These are phyloP conservation scores for Eutrema heterophyllum DNA, from an alignment of 345 rosid species.

Conservation along the genomic window DNA sequence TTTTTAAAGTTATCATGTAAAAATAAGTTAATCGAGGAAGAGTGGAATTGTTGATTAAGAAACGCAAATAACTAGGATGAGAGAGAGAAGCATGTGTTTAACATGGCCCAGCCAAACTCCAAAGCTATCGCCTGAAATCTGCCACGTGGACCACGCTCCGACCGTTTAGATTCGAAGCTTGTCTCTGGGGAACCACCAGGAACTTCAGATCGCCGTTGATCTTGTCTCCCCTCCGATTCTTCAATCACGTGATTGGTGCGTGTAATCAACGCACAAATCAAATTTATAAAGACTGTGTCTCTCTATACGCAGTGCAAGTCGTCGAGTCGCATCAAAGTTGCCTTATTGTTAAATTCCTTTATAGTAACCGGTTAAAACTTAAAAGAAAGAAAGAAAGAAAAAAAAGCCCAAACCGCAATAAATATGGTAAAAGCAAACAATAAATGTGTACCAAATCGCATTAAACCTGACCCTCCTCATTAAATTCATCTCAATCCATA, in stretches of 20 bases:
- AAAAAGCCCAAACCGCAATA: not conserved
- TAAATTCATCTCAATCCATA: conserved; percentile 13
- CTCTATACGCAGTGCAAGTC: not conserved
- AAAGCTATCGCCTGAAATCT: not conserved
- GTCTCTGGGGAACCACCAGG: not conserved
- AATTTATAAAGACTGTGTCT: not conserved
- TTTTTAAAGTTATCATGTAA: too few species aligned
- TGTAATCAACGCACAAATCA: not conserved
- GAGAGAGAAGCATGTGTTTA: not conserved
- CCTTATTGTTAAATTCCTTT: not conserved
- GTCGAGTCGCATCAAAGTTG: conserved; percentile 5
- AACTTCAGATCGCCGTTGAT: not conserved
- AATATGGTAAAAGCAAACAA: conserved; percentile 2
- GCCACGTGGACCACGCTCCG: not conserved
- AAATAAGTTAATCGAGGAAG: not conserved
- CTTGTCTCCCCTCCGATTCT: conserved; percentile 3
- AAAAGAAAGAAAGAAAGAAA: not conserved
- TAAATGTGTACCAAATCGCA: conserved; percentile 13
- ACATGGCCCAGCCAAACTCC: conserved; percentile 20
- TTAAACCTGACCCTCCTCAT: conserved; percentile 4
- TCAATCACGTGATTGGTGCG: not conserved
- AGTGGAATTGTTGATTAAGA: not conserved
- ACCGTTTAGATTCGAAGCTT: not conserved
- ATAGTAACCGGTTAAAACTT: not conserved
- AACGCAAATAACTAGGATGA: not conserved